phyloP scores from a whole-genome alignment of 1,284 basidiomycete genomes.

The Tilletia setariae region DNA sequence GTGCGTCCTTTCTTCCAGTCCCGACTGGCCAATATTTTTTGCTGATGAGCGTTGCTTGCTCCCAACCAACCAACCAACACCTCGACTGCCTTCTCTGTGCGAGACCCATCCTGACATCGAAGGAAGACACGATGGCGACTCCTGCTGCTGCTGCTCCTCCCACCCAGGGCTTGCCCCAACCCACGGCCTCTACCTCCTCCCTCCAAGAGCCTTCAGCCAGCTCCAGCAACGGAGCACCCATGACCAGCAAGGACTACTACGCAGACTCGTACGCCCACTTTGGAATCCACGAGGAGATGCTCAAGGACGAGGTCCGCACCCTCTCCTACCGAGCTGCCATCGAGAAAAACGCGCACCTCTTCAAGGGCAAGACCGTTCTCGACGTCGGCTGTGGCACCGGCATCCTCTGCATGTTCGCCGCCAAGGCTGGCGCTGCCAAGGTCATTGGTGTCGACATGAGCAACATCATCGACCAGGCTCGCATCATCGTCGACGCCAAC shows the following conservation, averaged over 20 bases:
- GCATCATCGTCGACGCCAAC: constrained; percentile 93
- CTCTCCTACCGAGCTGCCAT: constrained; percentile 92
- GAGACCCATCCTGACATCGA: background rate
- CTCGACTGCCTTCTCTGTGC: background rate
- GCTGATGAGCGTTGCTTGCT: background rate
- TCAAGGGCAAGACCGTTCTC: constrained; percentile 73
- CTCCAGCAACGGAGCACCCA: background rate
- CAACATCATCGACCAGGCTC: constrained; percentile 98
- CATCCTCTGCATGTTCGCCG: constrained; percentile 98
- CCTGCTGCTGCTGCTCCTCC: background rate
- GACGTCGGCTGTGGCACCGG: constrained; percentile 99
- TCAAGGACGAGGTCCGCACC: constrained; percentile 95
- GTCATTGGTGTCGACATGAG: constrained; percentile 93
- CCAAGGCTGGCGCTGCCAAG: constrained; percentile 91
- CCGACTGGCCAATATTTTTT: too few species aligned
- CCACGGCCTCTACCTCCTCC: background rate
- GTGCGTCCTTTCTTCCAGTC: too few species aligned
- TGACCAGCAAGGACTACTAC: constrained; percentile 29
- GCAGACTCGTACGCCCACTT: constrained; percentile 54
- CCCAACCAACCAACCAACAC: background rate
- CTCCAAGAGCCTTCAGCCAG: background rate
- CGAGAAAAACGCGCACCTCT: constrained; percentile 88
- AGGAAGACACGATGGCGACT: background rate
- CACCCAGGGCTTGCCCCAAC: background rate
- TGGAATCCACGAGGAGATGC: constrained; percentile 71